Percentiles rank a stretch among this genome's conserved stretches.
phyloP scores from a whole-genome alignment of 768 basidiomycete genomes.

The Lactifluus pinguis region DNA sequence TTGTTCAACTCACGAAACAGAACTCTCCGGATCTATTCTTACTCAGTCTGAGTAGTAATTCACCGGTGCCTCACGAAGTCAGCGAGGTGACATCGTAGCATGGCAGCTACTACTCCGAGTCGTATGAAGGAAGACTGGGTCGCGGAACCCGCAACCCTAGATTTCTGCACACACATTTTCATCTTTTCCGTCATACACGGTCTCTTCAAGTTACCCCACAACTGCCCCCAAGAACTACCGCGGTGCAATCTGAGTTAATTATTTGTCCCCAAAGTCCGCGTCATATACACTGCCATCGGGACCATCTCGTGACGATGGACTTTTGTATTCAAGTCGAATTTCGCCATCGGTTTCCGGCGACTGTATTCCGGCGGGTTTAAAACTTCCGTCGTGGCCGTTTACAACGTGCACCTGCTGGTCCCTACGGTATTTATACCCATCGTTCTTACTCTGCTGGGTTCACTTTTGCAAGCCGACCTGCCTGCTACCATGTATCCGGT shows the following conservation, averaged over 20 bases:
- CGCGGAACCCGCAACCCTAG: background rate
- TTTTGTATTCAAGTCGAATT: slow-evolving; percentile 1
- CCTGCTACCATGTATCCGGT: slow-evolving; percentile 32
- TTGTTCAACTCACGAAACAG: background rate
- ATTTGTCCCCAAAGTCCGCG: background rate
- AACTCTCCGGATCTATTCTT: background rate
- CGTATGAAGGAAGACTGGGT: background rate
- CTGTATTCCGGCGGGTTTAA: background rate
- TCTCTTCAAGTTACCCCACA: background rate
- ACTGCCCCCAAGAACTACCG: background rate
- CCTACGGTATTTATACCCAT: slow-evolving; percentile 5
- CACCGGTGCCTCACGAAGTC: background rate
- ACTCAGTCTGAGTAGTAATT: no score
- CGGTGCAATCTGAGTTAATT: slow-evolving; percentile 2
- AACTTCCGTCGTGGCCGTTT: background rate
- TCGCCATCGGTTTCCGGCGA: background rate
- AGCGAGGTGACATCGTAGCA: background rate
- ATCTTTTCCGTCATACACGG: background rate
- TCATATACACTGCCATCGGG: background rate
- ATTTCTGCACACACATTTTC: background rate
- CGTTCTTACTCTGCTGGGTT: background rate
- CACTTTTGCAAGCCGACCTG: slow-evolving; percentile 8
- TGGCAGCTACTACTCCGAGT: background rate
- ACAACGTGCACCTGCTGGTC: background rate
- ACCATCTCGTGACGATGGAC: background rate